A percentile compares a stretch with the other conserved stretches of the same genome.
Conservation (phyloP, 2,329 filamentous ascomycete genomes). For the Colletotrichum incanum region DNA sequence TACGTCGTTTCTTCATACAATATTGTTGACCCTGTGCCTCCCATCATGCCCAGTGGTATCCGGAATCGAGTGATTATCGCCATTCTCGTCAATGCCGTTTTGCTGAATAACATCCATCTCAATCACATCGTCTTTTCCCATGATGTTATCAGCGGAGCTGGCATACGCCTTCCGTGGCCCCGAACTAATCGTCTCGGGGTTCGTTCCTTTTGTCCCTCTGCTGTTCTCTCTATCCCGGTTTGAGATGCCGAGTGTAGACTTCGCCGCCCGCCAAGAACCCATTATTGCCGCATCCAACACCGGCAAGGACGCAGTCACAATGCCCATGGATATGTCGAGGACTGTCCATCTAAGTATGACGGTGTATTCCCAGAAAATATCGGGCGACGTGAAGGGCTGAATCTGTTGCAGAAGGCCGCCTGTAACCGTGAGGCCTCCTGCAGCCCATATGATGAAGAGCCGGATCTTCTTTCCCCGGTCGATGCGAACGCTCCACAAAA, state of each 20-base stretch:
- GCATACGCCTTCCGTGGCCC: slow-evolving; percentile 7
- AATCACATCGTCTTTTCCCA: slow-evolving; percentile 16
- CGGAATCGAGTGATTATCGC: not conserved
- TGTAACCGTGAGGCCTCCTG: slow-evolving; percentile 48
- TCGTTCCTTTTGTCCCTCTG: slow-evolving; percentile 8
- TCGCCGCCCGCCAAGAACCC: slow-evolving; percentile 39
- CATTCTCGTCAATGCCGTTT: not conserved
- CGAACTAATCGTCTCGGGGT: slow-evolving; percentile 18
- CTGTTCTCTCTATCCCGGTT: slow-evolving; percentile 17
- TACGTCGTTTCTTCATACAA: slow-evolving; percentile 1
- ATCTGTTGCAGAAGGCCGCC: slow-evolving; percentile 49
- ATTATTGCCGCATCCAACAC: slow-evolving; percentile 47
- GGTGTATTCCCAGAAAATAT: slow-evolving; percentile 45
- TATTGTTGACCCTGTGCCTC: not conserved
- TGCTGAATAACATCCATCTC: slow-evolving; percentile 31
- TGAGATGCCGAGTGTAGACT: slow-evolving; percentile 18
- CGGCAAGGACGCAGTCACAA: slow-evolving; percentile 50
- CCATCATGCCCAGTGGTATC: slow-evolving; percentile 14
- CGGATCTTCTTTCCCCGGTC: slow-evolving; percentile 47
- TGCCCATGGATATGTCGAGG: slow-evolving; percentile 49
- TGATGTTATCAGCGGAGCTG: slow-evolving; percentile 31
- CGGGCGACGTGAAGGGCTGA: slow-evolving; percentile 21
- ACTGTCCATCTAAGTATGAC: slow-evolving; percentile 47
- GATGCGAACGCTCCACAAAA: slow-evolving; percentile 52
- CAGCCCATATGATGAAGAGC: slow-evolving; percentile 50